Base-by-base conservation (phyloP, 1,284 basidiomycete species). In the Phellopilus nigrolimitatus region DNA sequence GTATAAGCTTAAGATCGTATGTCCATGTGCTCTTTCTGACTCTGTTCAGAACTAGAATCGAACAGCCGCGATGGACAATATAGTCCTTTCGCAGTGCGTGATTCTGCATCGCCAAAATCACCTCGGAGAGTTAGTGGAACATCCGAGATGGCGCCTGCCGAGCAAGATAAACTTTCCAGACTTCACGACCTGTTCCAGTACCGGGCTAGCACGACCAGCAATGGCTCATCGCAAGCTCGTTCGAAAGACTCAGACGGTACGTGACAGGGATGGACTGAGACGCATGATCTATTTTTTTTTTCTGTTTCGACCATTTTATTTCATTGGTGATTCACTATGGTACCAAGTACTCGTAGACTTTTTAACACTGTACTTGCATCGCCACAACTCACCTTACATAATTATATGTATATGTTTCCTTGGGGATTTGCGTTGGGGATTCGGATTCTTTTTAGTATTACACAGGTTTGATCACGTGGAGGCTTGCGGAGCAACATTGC, bases 171-270 rank as follows among this genome's bases (percentile, higher is more conserved):
- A 61, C 64, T 90, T 40, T 83, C 85, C 40, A 71, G 83, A 58
- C 64, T 91, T 50, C 88, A 91, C 63, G 79, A 86, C 61, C 73
- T 91, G 56, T 91, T 91, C 68, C 85, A 88, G 57, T 91, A 91
- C 66, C 77, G 87, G 49, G 78, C 83, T 15, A 88, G 85, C 62
- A 78, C 78, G 33, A 62, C 74, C 42, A 85, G 83, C 63, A 79
- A 76, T 56, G 76, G 76, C 5, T 54, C 53, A 9, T 83, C 82
- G 15, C 75, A 75, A 30, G 72, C 69, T 28, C 64, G 65, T 25
- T 53, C 64, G 15, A 63, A 63, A 25, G 53, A 55, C 15, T 34
- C 38, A 19, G 53, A 24, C 55, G 64, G 54, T 17, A 30, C 38
- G 9, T 49, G 49, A 47, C 9, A 9, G 12, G 39, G 19, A 24